Base-by-base conservation (phyloP, 805 yeast species). In the Metschnikowia colocasiae region DNA sequence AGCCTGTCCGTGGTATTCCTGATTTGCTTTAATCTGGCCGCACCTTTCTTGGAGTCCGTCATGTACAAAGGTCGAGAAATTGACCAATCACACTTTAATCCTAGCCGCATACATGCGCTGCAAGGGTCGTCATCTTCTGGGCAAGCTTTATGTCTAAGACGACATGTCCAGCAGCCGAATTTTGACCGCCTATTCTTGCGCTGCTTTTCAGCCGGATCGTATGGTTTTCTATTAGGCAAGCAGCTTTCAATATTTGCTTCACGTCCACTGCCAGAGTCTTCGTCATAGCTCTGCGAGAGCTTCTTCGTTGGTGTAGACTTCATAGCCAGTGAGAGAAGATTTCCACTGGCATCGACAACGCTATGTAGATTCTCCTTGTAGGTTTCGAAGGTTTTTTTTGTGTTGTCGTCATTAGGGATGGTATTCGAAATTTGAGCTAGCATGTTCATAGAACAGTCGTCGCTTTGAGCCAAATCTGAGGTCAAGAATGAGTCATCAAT, bases 141-240 rank as follows among this genome's bases (percentile, higher is more conserved):
- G 37, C 59, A 56, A 2, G 55, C 52, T 40, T 56, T 56, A 38
- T 54, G 59, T 19, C 59, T 54, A 13, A 56, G 38, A 6, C 59
- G 52, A 36, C 59, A 56, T 1, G 58, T 56, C 59, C 59, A 56
- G 40, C 59, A 56, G 13, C 59, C 59, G 6, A 43, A 26, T 26
- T 43, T 48, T 2, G 55, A 53, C 16, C 56, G 32, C 13, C 19
- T 46, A 6, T 32, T 47, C 22, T 42, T 38, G 37, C 19, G 10
- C 15, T 25, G 29, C 31, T 39, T 38, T 23, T 36, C 19, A 9
- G 9, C 30, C 8, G 6, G 30, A 23, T 8, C 5, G 19, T 25
- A 23, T 16, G 13, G 20, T 30, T 16, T 19, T 16, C 7, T 8
- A 6, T 13, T 35, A 16, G 16, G 19, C n/a, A 20, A 4, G 10